A percentile compares a stretch with the other conserved stretches of the same genome.
phyloP scores from a whole-genome alignment of 176 grass and related monocot genomes.

The Hsuehochloa calcarea region DNA sequence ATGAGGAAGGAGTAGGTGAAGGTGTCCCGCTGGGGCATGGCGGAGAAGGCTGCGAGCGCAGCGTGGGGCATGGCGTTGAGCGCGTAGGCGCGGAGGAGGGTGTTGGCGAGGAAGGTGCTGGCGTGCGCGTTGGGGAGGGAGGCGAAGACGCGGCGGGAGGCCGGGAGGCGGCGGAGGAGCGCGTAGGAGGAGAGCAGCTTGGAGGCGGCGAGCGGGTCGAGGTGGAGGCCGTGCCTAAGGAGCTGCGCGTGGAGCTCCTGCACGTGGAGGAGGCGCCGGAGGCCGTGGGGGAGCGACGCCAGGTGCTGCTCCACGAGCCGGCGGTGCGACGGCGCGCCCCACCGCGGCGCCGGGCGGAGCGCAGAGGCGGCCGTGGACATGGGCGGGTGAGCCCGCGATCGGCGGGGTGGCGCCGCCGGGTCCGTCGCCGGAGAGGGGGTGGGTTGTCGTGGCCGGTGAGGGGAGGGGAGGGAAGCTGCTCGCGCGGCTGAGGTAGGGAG shows the following conservation, averaged over 20 bases:
- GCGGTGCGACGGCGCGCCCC: slow-evolving; percentile 57
- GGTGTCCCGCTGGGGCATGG: slow-evolving; percentile 43
- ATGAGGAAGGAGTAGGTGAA: slow-evolving; percentile 80
- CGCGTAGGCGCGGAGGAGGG: slow-evolving; percentile 62
- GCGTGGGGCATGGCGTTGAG: slow-evolving; percentile 34
- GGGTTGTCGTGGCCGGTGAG: slow-evolving; percentile 9
- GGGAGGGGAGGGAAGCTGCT: background rate
- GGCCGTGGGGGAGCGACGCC: slow-evolving; percentile 51
- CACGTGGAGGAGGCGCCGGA: slow-evolving; percentile 38
- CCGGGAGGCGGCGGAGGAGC: slow-evolving; percentile 44
- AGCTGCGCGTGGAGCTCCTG: slow-evolving; percentile 70
- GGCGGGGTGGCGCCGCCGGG: background rate
- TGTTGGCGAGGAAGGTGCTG: slow-evolving; percentile 53
- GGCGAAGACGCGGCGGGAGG: slow-evolving; percentile 46
- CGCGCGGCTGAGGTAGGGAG: background rate
- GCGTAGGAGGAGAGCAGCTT: slow-evolving; percentile 66
- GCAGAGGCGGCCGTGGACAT: slow-evolving; percentile 27
- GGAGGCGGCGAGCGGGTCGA: slow-evolving; percentile 44
- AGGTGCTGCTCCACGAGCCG: slow-evolving; percentile 56
- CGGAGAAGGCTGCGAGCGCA: slow-evolving; percentile 50
- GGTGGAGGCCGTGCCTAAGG: slow-evolving; percentile 48
- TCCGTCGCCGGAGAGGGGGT: slow-evolving; percentile 6
- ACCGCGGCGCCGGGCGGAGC: slow-evolving; percentile 37
- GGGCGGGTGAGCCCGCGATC: background rate
- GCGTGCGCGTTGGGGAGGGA: slow-evolving; percentile 21